phyloP scores from a whole-genome alignment of 2,329 filamentous ascomycete species.

The Xylariaceae sp. region DNA sequence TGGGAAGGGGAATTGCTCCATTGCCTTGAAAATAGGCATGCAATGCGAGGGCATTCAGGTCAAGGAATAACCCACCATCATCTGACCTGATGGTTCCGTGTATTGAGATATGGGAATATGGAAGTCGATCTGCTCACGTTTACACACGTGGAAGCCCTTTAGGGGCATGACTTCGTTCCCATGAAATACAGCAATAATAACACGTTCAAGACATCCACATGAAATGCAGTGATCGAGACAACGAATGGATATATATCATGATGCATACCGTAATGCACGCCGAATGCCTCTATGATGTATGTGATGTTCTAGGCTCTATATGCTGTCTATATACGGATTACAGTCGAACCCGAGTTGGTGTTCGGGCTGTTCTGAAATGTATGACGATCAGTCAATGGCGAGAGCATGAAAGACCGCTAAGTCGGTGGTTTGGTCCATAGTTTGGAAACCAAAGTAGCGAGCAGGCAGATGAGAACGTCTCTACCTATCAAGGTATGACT shows the following conservation, averaged over 20 bases:
- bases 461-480: background rate
- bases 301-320: slow-evolving; percentile 7
- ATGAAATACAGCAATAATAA: background rate
- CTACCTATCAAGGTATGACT: slow-evolving; percentile 1
- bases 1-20: too few relatives aligned
- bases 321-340: background rate
- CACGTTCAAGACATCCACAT: background rate
- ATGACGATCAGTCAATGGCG: background rate
- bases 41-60: background rate
- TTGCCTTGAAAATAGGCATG: background rate
- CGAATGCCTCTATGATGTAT: slow-evolving; percentile 7
- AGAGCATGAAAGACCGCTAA: background rate
- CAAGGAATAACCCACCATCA: background rate
- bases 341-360: background rate
- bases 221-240: background rate
- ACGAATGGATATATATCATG: background rate
- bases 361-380: background rate
- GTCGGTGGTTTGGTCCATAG: background rate
- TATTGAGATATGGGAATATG: background rate
- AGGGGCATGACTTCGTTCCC: slow-evolving; percentile 4
- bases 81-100: background rate
- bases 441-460: background rate
- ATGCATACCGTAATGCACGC: slow-evolving; percentile 12
- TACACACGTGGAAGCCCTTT: background rate
- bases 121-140: too few relatives aligned